Base-by-base conservation (phyloP, 2,329 filamentous ascomycete species). In the Nemania bipapillata region DNA sequence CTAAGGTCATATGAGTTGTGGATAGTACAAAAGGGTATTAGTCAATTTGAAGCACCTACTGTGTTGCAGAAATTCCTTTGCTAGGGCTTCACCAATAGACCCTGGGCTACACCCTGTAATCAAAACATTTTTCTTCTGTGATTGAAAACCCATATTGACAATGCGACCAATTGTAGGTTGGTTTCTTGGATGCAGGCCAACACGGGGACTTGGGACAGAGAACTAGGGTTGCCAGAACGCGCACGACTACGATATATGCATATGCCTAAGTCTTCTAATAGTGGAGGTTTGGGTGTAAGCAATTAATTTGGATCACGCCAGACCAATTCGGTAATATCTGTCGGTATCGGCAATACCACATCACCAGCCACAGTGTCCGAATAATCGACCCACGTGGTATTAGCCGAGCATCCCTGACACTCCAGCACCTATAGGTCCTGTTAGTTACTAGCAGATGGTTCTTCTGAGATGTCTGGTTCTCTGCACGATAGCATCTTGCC, bases 101-200 rank as follows among this genome's bases (percentile, higher is more conserved):
- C 63, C 66, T 37, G 66, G 66, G 8, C 66, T 69, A 45, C 66
- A 69, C 5, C 66, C 66, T 20, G 66, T 69, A 32, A 69, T 69
- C 12, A 69, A 66, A 35, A 69, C 57, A 42, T 26, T 65, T 37
- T 59, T 69, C 8, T 26, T 59, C 8, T 22, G 35, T 28, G 49
- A 35, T n/a, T 55, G 37, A 50, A 45, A 30, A n/a, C 11, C 28
- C 66, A 69, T 69, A 24, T 63, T 17, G 57, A 54, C 40, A 30
- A 37, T 56, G n/a, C n/a, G 35, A 22, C 11, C 30, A 12, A 26
- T 24, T 4, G 22, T 8, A 4, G n/a, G 2, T 57, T n/a, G 1
- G n/a, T 30, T 26, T 30, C 20, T 45, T 30, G 1, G n/a, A 30
- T 30, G 5, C 17, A 32, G 17, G 50, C n/a, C n/a, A n/a, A n/a